Evolutionary conservation across 2,329 filamentous ascomycete genomes (phyloP), one percentile per base, ranked within the genome.

Genomic region (Fusarium buxicola): DNA sequence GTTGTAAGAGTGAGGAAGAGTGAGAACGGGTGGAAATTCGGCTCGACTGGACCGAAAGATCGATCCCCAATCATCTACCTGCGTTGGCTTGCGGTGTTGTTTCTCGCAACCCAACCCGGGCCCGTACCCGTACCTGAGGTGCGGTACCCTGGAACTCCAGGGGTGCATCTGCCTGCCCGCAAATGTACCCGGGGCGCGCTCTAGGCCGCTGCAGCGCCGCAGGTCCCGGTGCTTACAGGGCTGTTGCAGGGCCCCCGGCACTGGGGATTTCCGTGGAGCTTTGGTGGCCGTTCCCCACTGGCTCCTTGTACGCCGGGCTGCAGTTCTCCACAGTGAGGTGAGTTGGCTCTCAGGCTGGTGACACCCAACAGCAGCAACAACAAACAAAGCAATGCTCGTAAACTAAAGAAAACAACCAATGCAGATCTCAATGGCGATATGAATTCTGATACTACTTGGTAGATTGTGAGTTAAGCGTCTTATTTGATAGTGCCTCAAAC

Each of bases 31-130:
- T 35, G 46, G 62, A 59, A 65, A 60, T 53, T 63, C 40, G 46
- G 54, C 54, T 52, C 13, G 38, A 39, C 21, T 50, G 55, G 49
- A 59, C 46, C 45, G 48, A 65, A 52, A 62, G 46, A 62, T 39
- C 43, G 55, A 66, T 66, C 63, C 59, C 58, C 59, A 66, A 64
- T 66, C 62, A 65, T 58, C 58, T 40, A 65, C 38, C 38, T 65
- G 57, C 52, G 56, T 54, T 57, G 44, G 38, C 38, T 65, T 28
- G 49, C 65, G 57, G 41, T 65, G 58, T 65, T 65, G 61, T 63
- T 65, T 34, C 48, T 44, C 41, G 16, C 58, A 60, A 48, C 47
- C 40, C 44, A 46, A 48, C 18, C 35, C 30, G 21, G 51, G 32
- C 12, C 12, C 8, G 44, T 21, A 30, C 43, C 56, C 31, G 44